A percentile compares a stretch with the other conserved stretches of the same genome.
These are phyloP conservation scores for Cutaneotrichosporon mucoides DNA, from an alignment of 1,284 basidiomycete genomes.

Conservation along the genomic window DNA sequence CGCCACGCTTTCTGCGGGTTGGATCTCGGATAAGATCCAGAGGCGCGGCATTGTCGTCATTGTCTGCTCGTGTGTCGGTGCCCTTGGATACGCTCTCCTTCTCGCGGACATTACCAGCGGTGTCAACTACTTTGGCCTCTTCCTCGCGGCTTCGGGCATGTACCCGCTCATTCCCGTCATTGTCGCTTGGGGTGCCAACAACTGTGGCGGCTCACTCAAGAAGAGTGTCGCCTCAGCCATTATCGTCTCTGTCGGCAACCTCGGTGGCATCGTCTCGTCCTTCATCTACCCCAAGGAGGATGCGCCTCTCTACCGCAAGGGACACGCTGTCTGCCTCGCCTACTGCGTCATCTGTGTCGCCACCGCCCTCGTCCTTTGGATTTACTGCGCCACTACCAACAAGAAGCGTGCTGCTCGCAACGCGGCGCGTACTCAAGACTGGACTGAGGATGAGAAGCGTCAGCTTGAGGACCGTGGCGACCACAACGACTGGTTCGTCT, in stretches of 20 bases:
- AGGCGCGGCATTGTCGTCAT: slow-evolving; percentile 42
- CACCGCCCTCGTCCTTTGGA: slow-evolving; percentile 22
- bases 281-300: slow-evolving; percentile 50
- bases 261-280: slow-evolving; percentile 55
- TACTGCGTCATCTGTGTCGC: slow-evolving; percentile 27
- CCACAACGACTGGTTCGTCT: no score
- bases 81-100: slow-evolving; percentile 35
- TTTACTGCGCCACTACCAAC: slow-evolving; percentile 26
- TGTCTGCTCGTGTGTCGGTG: slow-evolving; percentile 37
- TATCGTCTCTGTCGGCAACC: slow-evolving; percentile 56
- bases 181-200: slow-evolving; percentile 58
- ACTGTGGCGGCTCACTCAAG: slow-evolving; percentile 58
- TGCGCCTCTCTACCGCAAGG: slow-evolving; percentile 27
- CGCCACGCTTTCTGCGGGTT: slow-evolving; percentile 38
- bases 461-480: no score
- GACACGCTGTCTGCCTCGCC: slow-evolving; percentile 33
- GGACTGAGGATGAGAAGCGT: no score
- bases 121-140: slow-evolving; percentile 55
- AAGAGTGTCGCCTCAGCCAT: slow-evolving; percentile 57
- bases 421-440: no score
- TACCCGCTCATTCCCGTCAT: slow-evolving; percentile 57
- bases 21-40: slow-evolving; percentile 39
- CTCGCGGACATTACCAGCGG: slow-evolving; percentile 41
- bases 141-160: slow-evolving; percentile 57
- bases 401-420: slow-evolving; percentile 25